Conservation (phyloP, 2,329 filamentous ascomycete species). For the Fusarium clavum region DNA sequence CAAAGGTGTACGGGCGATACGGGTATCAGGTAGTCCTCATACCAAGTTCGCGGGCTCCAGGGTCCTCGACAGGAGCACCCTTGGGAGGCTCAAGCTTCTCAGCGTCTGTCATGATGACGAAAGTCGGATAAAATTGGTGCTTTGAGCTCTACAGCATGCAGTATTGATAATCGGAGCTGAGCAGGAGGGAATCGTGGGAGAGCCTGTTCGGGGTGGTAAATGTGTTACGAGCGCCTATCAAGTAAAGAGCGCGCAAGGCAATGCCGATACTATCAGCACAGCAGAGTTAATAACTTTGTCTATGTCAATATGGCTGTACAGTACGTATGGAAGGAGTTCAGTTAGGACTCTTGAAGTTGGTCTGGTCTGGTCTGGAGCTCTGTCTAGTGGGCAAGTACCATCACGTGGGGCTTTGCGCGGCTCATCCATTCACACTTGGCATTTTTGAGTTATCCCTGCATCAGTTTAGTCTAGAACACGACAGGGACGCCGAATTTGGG, state of each 20-base stretch:
- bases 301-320: slow-evolving; percentile 13
- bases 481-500: slow-evolving; percentile 20
- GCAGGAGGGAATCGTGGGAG: slow-evolving; percentile 25
- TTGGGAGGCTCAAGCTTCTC: slow-evolving; percentile 50
- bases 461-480: slow-evolving; percentile 24
- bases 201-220: slow-evolving; percentile 14
- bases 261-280: not conserved
- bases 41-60: slow-evolving; percentile 72
- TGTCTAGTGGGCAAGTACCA: slow-evolving; percentile 28
- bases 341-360: slow-evolving; percentile 22
- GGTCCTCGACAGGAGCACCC: slow-evolving; percentile 57
- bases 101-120: slow-evolving; percentile 46
- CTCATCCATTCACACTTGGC: slow-evolving; percentile 30
- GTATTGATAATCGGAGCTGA: slow-evolving; percentile 29
- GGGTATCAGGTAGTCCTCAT: slow-evolving; percentile 20
- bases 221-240: slow-evolving; percentile 8
- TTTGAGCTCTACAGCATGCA: slow-evolving; percentile 34
- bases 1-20: slow-evolving; percentile 6
- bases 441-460: slow-evolving; percentile 29
- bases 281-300: slow-evolving; percentile 8
- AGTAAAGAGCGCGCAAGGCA: slow-evolving; percentile 6
- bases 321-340: slow-evolving; percentile 35
- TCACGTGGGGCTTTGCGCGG: slow-evolving; percentile 44
- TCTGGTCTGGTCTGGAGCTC: slow-evolving; percentile 23
- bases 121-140: slow-evolving; percentile 10